phyloP scores from a whole-genome alignment of 2,329 filamentous ascomycete genomes.

The Fusarium illudens region DNA sequence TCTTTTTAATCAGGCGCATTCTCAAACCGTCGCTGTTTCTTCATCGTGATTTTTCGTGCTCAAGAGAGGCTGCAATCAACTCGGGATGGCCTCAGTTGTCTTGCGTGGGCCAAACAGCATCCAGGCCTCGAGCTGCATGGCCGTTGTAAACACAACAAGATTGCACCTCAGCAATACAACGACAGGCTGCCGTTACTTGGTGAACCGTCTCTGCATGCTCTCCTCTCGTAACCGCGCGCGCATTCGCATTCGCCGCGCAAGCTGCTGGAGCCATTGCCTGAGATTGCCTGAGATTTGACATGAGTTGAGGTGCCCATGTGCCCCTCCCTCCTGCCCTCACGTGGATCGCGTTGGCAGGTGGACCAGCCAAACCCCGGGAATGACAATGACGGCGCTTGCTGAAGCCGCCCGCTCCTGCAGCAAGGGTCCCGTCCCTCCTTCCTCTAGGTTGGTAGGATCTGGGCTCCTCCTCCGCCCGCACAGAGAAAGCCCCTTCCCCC shows the following conservation, averaged over 20 bases:
- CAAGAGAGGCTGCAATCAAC: not conserved
- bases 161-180: not conserved
- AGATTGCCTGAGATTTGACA: not conserved
- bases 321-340: slow-evolving; percentile 10
- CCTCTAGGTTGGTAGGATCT: not conserved
- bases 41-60: not conserved
- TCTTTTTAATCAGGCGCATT: not conserved
- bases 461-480: not conserved
- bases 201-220: slow-evolving; percentile 8
- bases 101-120: not conserved
- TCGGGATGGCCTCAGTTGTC: slow-evolving; percentile 17
- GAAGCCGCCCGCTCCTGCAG: not conserved
- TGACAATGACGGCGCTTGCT: slow-evolving; percentile 16
- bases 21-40: not conserved
- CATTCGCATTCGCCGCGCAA: slow-evolving; percentile 6
- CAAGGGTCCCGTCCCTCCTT: slow-evolving; percentile 18
- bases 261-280: slow-evolving; percentile 9
- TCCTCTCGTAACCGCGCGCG: slow-evolving; percentile 9
- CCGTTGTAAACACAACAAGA: slow-evolving; percentile 3
- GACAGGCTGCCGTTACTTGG: slow-evolving; percentile 2
- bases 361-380: slow-evolving; percentile 13
- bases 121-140: not conserved
- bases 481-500: not conserved
- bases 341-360: slow-evolving; percentile 34
- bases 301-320: not conserved